Evolutionary conservation across 305 asterid genomes (phyloP), one percentile per base, ranked within the genome.

Genomic region (Rubia balearica): DNA sequence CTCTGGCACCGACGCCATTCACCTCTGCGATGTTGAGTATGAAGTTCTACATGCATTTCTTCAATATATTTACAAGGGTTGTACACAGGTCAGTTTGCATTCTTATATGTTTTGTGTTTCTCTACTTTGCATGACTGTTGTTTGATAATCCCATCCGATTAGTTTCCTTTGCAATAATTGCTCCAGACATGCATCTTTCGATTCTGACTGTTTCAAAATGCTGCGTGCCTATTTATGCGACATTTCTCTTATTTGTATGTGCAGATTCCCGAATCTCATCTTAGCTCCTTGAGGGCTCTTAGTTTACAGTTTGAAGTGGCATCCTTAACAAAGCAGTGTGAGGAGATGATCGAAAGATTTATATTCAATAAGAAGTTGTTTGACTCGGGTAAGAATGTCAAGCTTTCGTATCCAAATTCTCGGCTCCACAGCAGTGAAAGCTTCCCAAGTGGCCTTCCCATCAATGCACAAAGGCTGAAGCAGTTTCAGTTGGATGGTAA

Each of bases 51-150:
- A 74, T 71, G 90, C 95, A 70, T 84, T 94, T 82, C 93, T 91
- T 70, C 87, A 86, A 71, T 94, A 89, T 75, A 81, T 88, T 73
- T 94, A 94, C 82, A 86, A 87, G 0, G 97, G 97, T 67, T 82
- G 72, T 76, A 85, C 96, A 11, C 87, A 82, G 94, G 98, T 90
- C 67, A 68, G 86, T 85, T 73, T 69, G 55, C 19, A 16, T 55
- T 33, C 62, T n/a, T n/a, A n/a, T n/a, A n/a, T n/a, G 30, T 17
- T 57, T 33, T 73, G 41, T 10, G 24, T 42, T 14, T 17, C 19
- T 36, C 42, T 5, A n/a, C n/a, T n/a, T n/a, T n/a, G n/a, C n/a
- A n/a, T n/a, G n/a, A n/a, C n/a, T n/a, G n/a, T n/a, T n/a, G n/a
- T n/a, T n/a, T n/a, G n/a, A n/a, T n/a, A n/a, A n/a, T n/a, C n/a